Evolutionary conservation across 106 monocot genomes (phyloP), one percentile per base, ranked within the genome.

Genomic region (Dendrobium catenatum): DNA sequence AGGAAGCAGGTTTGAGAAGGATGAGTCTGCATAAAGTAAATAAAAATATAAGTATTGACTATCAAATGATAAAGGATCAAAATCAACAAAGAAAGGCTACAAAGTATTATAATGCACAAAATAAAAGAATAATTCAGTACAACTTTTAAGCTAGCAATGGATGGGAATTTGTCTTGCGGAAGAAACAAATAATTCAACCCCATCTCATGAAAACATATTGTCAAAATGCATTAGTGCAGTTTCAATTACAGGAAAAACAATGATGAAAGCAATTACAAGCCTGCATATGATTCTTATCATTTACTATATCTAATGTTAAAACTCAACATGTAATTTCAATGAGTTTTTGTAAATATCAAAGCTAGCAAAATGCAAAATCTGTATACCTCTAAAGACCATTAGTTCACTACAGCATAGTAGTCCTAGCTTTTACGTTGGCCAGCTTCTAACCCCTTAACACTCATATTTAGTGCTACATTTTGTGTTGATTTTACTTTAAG

Each of bases 1-100:
- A 95, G 84, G 82, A 95, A 95, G 84, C 95, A 93, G 46, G 86
- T 89, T 72, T 92, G 92, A 82, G 92, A 95, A 78, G 95, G 95
- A 66, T 93, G 92, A 5, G 92, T 92, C 92, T 95, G 87, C 22
- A 79, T 78, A 61, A 84, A 78, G 49, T 48, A 72, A 48, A 31
- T 26, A 22, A 9, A 6, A 29, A 51, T 29, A 48, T 49, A 76
- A 11, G 24, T 26, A 74, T 16, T 37, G 40, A 0, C 3, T 51
- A 13, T 13, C 3, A 13, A 51, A 51, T 15, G 13, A 15, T 33
- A 72, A 37, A 72, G 40, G 18, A 43, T 42, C 31, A 66, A 10
- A 20, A 76, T 2, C 18, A 15, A 82, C 54, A 82, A 48, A 33
- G 33, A 15, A 6, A 67, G 42, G 56, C 15, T 20, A 37, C 33